Percentiles rank a stretch among this genome's conserved stretches.
Conservation (phyloP, 257 asterid genomes). For the Jacaranda mimosifolia region DNA sequence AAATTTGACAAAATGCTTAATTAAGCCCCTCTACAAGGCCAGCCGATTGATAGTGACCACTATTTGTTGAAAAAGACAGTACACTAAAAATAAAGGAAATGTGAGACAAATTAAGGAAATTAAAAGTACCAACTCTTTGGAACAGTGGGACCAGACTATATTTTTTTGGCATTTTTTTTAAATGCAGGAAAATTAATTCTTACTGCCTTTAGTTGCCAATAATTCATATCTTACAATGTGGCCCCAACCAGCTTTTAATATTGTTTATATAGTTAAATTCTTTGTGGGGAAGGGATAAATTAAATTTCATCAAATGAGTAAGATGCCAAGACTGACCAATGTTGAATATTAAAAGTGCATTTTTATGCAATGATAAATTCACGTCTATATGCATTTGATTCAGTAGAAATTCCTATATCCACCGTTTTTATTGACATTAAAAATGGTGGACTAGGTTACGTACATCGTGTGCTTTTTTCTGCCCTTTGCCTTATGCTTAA, state of each 20-base stretch:
- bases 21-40: background rate
- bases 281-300: conserved; percentile 31
- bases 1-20: conserved; percentile 14
- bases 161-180: background rate
- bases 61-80: conserved; percentile 22
- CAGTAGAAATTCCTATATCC: conserved; percentile 29
- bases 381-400: conserved; percentile 34
- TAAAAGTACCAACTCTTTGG: conserved; percentile 6
- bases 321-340: conserved; percentile 6
- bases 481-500: background rate
- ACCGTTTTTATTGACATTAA: conserved; percentile 44
- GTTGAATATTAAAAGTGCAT: conserved; percentile 3
- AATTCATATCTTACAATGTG: conserved; percentile 26
- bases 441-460: conserved; percentile 19
- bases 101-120: conserved; percentile 32
- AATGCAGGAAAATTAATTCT: conserved; percentile 4
- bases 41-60: background rate
- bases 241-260: conserved; percentile 9
- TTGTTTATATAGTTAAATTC: conserved; percentile 23
- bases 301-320: background rate
- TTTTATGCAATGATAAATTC: conserved; percentile 21
- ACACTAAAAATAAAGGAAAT: conserved; percentile 3
- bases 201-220: conserved; percentile 14
- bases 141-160: background rate
- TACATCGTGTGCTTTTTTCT: conserved; percentile 1